Evolutionary conservation across 306 rosid genomes (phyloP).

Genomic region (Acacia confusa): DNA sequence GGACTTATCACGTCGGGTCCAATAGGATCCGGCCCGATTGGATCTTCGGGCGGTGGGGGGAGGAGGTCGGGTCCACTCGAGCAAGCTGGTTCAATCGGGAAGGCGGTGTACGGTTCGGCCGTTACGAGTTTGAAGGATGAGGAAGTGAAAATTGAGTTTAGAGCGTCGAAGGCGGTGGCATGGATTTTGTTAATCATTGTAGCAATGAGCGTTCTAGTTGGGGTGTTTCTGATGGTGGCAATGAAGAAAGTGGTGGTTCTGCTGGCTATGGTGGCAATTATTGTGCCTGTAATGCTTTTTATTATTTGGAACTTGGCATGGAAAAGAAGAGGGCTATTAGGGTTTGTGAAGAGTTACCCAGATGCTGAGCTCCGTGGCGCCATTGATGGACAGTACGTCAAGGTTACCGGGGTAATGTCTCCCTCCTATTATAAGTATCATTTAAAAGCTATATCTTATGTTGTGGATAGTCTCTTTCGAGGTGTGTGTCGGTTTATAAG

Average conservation of each 20-base stretch:
- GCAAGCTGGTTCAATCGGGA: slow-evolving; percentile 46
- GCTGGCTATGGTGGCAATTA: slow-evolving; percentile 54
- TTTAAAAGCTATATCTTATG: too few species aligned
- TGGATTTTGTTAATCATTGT: slow-evolving; percentile 72
- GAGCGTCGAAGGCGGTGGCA: slow-evolving; percentile 70
- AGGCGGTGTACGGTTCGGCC: slow-evolving; percentile 69
- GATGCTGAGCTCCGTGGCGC: slow-evolving; percentile 96
- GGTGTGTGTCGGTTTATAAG: not conserved
- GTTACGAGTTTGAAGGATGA: slow-evolving; percentile 75
- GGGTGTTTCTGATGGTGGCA: slow-evolving; percentile 81
- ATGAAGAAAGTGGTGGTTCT: slow-evolving; percentile 77
- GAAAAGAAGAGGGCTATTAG: slow-evolving; percentile 66
- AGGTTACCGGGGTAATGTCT: slow-evolving; percentile 93
- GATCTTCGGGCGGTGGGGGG: slow-evolving; percentile 37
- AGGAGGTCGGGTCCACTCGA: slow-evolving; percentile 57
- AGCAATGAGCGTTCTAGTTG: slow-evolving; percentile 76
- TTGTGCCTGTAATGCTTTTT: slow-evolving; percentile 53
- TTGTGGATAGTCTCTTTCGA: too few species aligned
- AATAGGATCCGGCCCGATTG: slow-evolving; percentile 61
- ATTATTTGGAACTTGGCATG: slow-evolving; percentile 65
- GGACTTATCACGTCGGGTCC: slow-evolving; percentile 87
- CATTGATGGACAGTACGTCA: slow-evolving; percentile 89
- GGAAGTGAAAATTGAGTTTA: slow-evolving; percentile 61
- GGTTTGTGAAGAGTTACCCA: slow-evolving; percentile 74
- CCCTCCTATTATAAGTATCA: not conserved